phyloP scores from a whole-genome alignment of 202 grass and related monocot genomes.

The Tripidium arundinaceum region DNA sequence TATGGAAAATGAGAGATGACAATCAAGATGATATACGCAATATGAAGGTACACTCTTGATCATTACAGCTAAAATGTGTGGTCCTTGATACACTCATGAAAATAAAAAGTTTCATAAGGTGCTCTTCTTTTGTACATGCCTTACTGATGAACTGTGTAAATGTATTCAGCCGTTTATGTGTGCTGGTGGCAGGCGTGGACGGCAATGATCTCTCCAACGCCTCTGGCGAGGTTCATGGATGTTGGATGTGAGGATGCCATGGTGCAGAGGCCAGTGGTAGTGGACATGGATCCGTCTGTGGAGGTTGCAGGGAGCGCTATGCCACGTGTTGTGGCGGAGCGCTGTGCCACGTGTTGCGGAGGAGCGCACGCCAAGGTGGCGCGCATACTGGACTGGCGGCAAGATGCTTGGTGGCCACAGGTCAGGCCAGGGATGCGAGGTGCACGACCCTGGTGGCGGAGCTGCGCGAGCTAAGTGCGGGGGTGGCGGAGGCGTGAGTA shows the following conservation, averaged over 20 bases:
- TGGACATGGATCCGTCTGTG: neutral
- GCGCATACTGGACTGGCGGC: neutral
- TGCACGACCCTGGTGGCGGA: neutral
- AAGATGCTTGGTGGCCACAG: neutral
- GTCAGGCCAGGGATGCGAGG: neutral
- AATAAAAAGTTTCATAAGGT: neutral
- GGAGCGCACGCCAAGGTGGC: neutral
- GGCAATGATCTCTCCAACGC: neutral
- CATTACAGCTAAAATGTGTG: neutral
- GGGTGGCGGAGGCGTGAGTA: neutral
- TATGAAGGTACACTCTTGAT: neutral
- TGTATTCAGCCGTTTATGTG: neutral
- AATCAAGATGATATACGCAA: conserved; percentile 6
- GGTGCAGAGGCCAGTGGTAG: neutral
- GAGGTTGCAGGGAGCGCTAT: neutral
- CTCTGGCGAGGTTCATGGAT: neutral
- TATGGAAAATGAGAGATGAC: conserved; percentile 16
- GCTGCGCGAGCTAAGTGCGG: neutral
- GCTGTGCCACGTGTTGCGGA: neutral
- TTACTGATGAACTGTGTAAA: neutral
- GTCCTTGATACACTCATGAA: neutral
- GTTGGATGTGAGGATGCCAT: neutral
- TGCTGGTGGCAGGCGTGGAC: neutral
- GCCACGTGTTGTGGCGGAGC: too few species aligned
- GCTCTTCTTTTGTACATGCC: neutral